Evolutionary conservation across 768 basidiomycete genomes (phyloP), one percentile per base, ranked within the genome.

Genomic region (Serendipita sp.): DNA sequence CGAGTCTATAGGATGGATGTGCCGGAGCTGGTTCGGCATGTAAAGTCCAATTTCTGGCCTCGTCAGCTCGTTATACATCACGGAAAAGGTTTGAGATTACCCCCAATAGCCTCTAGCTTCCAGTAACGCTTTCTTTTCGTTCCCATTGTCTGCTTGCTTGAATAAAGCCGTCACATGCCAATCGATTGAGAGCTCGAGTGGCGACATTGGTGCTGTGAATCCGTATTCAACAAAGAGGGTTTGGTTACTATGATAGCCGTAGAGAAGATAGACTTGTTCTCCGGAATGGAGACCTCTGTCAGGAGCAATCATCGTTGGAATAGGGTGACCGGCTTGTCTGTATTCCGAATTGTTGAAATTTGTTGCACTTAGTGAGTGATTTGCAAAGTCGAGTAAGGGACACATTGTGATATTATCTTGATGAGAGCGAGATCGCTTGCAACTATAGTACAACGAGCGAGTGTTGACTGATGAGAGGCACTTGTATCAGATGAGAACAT

Each of bases 341-440:
- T 71, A 4, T 71, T 70, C 22, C 7, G 72, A 65, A 31, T 81
- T 78, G 62, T 76, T 74, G 9, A 77, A 72, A 42, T 70, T 69
- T 38, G 69, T 60, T 42, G 74, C 66, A 2, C 76, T 75, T 14
- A 63, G 50, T 3, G 70, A 65, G 66, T 96, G 93, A 67, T 96
- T 96, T 14, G 90, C 90, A 65, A 97, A 86, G 74, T 98, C 95
- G 61, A 96, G 76, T 34, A 96, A 77, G 7, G 95, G 95, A 64
- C 88, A 89, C 63, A 98, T 77, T 0, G 92, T 89, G 64, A 93
- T 73, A 69, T 95, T 93, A 70, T 91, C 81, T 30, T 81, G 77
- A 67, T 84, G 77, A 11, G 78, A 76, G 56, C 72, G 75, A 17
- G 72, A 69, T 30, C 73, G 68, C 66, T 75, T 79, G 44, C 84